These are phyloP conservation scores for Hibiscus syriacus DNA, from an alignment of 345 rosid genomes.

Conservation along the genomic window DNA sequence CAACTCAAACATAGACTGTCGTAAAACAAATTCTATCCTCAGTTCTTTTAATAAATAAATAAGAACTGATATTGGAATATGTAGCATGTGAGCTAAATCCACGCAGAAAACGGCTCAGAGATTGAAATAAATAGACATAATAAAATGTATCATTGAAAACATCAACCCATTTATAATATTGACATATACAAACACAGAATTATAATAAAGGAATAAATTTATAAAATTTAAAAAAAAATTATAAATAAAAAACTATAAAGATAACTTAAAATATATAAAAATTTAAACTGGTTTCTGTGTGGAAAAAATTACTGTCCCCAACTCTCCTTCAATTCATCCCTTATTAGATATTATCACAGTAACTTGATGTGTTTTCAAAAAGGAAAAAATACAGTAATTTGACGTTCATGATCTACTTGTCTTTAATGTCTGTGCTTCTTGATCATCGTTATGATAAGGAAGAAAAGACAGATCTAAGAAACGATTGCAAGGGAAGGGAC, in stretches of 20 bases:
- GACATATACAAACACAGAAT: too few species aligned
- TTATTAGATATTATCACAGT: too few species aligned
- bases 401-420: neutral
- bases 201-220: too few species aligned
- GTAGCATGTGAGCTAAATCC: slow-evolving; percentile 33
- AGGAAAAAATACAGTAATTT: too few species aligned
- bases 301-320: too few species aligned
- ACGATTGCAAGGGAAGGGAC: neutral
- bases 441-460: slow-evolving; percentile 12
- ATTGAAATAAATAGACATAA: neutral
- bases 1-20: neutral
- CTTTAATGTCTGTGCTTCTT: slow-evolving; percentile 10
- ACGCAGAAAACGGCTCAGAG: slow-evolving; percentile 20
- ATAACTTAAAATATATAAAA: too few species aligned
- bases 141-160: neutral
- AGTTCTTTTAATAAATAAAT: neutral
- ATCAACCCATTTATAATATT: too few species aligned
- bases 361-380: too few species aligned
- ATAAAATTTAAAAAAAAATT: too few species aligned
- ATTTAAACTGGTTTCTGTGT: too few species aligned
- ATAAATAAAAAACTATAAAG: too few species aligned
- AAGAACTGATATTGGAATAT: slow-evolving; percentile 15
- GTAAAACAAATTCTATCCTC: neutral
- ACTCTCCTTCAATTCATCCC: too few species aligned
- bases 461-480: slow-evolving; percentile 6